A percentile compares a stretch with the other conserved stretches of the same genome.
These are phyloP conservation scores for Lotus japonicus DNA, from an alignment of 306 rosid species.

Conservation along the genomic window DNA sequence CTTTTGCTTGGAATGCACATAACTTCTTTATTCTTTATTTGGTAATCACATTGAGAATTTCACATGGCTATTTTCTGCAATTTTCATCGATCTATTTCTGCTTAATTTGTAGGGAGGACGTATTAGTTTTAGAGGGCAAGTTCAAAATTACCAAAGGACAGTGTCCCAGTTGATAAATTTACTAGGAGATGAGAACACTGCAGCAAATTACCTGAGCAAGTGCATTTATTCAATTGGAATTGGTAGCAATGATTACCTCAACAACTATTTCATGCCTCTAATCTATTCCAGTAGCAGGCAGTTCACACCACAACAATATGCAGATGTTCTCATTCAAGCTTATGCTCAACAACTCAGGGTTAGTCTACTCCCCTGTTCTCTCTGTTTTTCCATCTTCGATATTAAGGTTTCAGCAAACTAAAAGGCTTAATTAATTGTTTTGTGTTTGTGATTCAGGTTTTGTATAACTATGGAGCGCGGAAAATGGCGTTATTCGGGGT, in stretches of 20 bases:
- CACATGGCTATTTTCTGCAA: no score
- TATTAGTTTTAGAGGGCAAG: constrained; percentile 80
- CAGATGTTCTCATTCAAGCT: constrained; percentile 55
- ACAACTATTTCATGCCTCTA: constrained; percentile 92
- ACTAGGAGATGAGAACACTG: constrained; percentile 47
- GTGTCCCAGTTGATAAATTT: constrained; percentile 64
- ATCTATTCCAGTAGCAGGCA: constrained; percentile 50
- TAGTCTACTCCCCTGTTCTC: neutral
- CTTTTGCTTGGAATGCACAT: neutral
- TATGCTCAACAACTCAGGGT: constrained; percentile 62
- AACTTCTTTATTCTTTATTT: neutral
- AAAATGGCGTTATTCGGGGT: constrained; percentile 76
- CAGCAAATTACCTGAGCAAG: constrained; percentile 57
- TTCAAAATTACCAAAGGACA: constrained; percentile 57
- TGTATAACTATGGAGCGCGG: constrained; percentile 86
- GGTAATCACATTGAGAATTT: neutral
- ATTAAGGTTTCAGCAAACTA: neutral
- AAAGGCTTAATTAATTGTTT: neutral
- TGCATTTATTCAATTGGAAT: constrained; percentile 84
- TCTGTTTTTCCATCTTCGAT: neutral
- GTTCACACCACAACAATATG: constrained; percentile 66
- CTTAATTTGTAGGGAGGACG: constrained; percentile 67
- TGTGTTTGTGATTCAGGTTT: constrained; percentile 28
- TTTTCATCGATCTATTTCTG: neutral
- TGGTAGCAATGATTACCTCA: constrained; percentile 95